Conservation (phyloP, 306 rosid species). For the Inga leiocalycina region DNA sequence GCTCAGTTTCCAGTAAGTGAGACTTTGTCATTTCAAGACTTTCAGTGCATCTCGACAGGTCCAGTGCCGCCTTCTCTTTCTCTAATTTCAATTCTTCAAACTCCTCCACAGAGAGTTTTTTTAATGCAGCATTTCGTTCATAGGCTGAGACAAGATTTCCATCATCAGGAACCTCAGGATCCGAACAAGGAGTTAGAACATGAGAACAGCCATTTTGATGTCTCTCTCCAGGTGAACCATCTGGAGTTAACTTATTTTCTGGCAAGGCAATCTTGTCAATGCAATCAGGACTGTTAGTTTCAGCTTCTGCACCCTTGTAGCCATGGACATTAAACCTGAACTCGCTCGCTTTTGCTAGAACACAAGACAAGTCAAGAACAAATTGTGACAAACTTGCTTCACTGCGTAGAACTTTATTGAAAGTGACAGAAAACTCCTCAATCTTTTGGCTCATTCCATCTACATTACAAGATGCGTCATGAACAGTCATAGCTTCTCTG, state of each 20-base stretch:
- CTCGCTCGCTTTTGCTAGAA: constrained; percentile 72
- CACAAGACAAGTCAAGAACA: constrained; percentile 77
- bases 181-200: constrained; percentile 56
- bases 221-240: constrained; percentile 57
- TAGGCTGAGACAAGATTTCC: constrained; percentile 68
- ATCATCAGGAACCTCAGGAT: constrained; percentile 86
- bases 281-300: constrained; percentile 82
- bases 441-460: constrained; percentile 64
- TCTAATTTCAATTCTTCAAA: constrained; percentile 70
- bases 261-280: constrained; percentile 96
- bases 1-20: constrained; percentile 81
- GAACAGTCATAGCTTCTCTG: constrained; percentile 71
- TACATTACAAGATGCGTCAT: constrained; percentile 55
- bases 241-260: constrained; percentile 69
- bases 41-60: constrained; percentile 66
- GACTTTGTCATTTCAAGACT: constrained; percentile 74
- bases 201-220: constrained; percentile 65
- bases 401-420: constrained; percentile 47
- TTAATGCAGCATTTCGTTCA: constrained; percentile 42
- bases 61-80: constrained; percentile 63
- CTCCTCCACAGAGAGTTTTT: constrained; percentile 60
- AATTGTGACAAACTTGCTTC: constrained; percentile 67
- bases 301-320: constrained; percentile 68
- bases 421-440: constrained; percentile 75
- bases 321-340: constrained; percentile 75